Percentiles rank a stretch among this genome's conserved stretches.
Evolutionary conservation across 2,329 filamentous ascomycete genomes (phyloP).

Genomic region (Cordyceps cicadae): DNA sequence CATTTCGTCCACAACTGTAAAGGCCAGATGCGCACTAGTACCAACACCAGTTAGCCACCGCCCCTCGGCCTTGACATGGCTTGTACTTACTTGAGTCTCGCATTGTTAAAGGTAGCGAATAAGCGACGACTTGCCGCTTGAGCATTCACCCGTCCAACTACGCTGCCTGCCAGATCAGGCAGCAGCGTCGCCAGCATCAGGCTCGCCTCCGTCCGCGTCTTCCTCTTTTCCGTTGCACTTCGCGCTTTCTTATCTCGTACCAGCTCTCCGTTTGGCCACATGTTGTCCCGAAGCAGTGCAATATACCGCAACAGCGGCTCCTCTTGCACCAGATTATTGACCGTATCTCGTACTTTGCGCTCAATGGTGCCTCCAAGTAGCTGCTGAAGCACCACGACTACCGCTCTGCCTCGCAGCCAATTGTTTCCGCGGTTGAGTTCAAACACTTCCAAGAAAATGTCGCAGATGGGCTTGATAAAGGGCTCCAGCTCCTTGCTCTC

Average conservation of each 20-base stretch:
- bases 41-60: slow-evolving; percentile 13
- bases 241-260: slow-evolving; percentile 46
- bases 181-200: slow-evolving; percentile 82
- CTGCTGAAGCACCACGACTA: slow-evolving; percentile 93
- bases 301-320: slow-evolving; percentile 72
- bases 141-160: slow-evolving; percentile 87
- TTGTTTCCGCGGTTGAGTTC: slow-evolving; percentile 92
- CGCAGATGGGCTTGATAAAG: slow-evolving; percentile 97
- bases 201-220: slow-evolving; percentile 77
- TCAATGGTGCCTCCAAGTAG: slow-evolving; percentile 93
- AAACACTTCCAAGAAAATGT: slow-evolving; percentile 93
- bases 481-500: slow-evolving; percentile 84
- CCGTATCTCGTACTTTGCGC: slow-evolving; percentile 82
- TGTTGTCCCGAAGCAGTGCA: slow-evolving; percentile 58
- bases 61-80: neutral
- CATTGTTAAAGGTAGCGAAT: slow-evolving; percentile 87
- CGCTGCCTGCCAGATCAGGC: slow-evolving; percentile 84
- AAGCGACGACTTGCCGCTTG: slow-evolving; percentile 82
- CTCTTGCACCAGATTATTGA: slow-evolving; percentile 65
- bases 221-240: slow-evolving; percentile 64
- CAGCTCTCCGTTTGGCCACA: slow-evolving; percentile 70
- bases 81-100: slow-evolving; percentile 68
- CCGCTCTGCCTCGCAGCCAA: slow-evolving; percentile 90
- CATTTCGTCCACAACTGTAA: slow-evolving; percentile 64
- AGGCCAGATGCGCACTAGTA: slow-evolving; percentile 55